Percentiles rank a stretch among this genome's conserved stretches.
Conservation (phyloP, 495 filamentous ascomycete species). For the Chlorociboria aeruginascens region DNA sequence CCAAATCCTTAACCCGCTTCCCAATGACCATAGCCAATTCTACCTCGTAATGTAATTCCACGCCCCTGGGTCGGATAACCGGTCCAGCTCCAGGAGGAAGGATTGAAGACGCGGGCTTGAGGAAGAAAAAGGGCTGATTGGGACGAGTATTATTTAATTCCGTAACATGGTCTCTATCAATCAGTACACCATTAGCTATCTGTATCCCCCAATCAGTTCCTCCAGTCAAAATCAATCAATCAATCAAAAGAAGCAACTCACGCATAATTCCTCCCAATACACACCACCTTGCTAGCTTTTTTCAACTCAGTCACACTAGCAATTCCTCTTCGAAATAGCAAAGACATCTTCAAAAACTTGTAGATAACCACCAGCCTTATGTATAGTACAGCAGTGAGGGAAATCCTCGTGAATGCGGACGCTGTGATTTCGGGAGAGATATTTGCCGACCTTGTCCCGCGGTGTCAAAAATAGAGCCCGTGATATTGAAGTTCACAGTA, state of each 20-base stretch:
- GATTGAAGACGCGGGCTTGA: constrained; percentile 81
- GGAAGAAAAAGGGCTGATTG: constrained; percentile 96
- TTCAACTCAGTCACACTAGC: constrained; percentile 47
- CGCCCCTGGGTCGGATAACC: constrained; percentile 70
- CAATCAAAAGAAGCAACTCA: constrained; percentile 31
- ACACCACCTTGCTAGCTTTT: constrained; percentile 80
- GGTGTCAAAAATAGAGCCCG: too few relatives aligned
- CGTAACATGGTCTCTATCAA: constrained; percentile 72
- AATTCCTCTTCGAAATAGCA: constrained; percentile 23
- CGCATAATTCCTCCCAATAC: constrained; percentile 98
- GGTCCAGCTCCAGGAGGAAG: constrained; percentile 66
- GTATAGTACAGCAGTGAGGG: too few relatives aligned
- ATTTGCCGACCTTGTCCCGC: too few relatives aligned
- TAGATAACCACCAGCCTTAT: too few relatives aligned
- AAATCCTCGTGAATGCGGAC: too few relatives aligned
- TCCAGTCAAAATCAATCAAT: not conserved
- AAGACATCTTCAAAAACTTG: constrained; percentile 8
- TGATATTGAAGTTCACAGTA: too few relatives aligned
- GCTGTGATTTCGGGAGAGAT: too few relatives aligned
- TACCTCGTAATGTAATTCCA: constrained; percentile 87
- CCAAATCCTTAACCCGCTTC: constrained; percentile 61
- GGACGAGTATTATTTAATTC: constrained; percentile 80
- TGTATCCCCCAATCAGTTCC: not conserved
- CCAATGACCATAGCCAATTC: constrained; percentile 85
- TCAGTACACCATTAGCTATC: not conserved